Conservation (phyloP, 768 basidiomycete genomes). For the Lyophyllum semitale region DNA sequence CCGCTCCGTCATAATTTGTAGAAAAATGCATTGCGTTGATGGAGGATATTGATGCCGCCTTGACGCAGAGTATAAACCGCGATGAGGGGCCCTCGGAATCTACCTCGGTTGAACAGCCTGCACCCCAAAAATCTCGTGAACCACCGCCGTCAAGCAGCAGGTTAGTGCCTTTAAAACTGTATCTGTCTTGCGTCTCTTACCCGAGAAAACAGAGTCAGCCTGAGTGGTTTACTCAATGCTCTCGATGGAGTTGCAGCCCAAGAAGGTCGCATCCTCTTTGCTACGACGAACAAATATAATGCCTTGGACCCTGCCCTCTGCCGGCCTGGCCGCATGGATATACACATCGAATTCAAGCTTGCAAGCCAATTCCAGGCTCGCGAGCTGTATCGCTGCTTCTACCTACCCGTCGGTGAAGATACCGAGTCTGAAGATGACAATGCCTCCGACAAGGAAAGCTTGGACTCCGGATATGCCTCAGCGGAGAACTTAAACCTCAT, state of each 20-base stretch:
- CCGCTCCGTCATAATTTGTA: neutral
- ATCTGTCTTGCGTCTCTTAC: neutral
- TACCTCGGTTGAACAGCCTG: neutral
- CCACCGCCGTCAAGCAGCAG: conserved; percentile 14
- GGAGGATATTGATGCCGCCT: conserved; percentile 75
- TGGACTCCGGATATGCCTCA: conserved; percentile 25
- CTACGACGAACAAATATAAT: conserved; percentile 75
- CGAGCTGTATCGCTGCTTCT: conserved; percentile 71
- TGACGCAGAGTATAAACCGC: conserved; percentile 36
- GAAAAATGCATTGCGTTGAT: conserved; percentile 62
- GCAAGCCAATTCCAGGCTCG: conserved; percentile 69
- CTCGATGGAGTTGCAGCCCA: conserved; percentile 79
- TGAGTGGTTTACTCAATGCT: conserved; percentile 78
- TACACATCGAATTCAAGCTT: conserved; percentile 77
- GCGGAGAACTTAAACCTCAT: neutral
- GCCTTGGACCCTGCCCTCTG: conserved; percentile 73
- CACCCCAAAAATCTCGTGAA: neutral
- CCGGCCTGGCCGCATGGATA: conserved; percentile 80
- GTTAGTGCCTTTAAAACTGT: neutral
- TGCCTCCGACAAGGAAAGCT: conserved; percentile 9
- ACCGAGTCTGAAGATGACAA: conserved; percentile 23
- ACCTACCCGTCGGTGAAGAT: conserved; percentile 43
- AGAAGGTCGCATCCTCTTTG: conserved; percentile 81
- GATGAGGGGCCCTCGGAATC: conserved; percentile 4
- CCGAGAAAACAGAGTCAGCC: conserved; percentile 46